Base-by-base conservation (phyloP, 108 stramenopile species). In the Phaeodactylum tricornutum region DNA sequence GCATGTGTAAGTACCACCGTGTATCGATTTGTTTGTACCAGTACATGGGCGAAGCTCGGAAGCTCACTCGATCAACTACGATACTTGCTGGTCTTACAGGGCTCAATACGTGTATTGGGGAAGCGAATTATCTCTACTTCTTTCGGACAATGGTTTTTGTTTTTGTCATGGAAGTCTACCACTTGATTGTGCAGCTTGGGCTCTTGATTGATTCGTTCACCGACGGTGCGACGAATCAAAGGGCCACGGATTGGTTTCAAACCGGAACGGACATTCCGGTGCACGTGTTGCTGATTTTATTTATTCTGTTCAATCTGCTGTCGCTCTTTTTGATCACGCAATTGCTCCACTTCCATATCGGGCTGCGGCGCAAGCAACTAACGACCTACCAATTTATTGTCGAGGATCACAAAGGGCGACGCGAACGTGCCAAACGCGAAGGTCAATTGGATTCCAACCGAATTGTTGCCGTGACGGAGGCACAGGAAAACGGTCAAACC, bases 321-420 rank as follows among this genome's bases (percentile, higher is more conserved):
- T 59, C 67, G 6, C 24, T 72, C n/a, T 43, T 64, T 33, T 47
- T 84, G 27, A 53, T 70, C 5, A 46, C 76, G 8, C 94, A 95
- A 64, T 55, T 95, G 31, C 57, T 79, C 29, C 16, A 57, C 2
- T 95, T 95, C 47, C 94, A 95, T 51, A 39, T 82, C 23, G 62
- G 60, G 28, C 57, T 95, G 31, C 64, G 70, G 39, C 49, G 52
- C 20, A 57, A 83, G 54, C 67, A 66, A 4, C 53, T 90, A n/a
- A 79, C 87, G n/a, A 95, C 94, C 3, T 95, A 92, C 50, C 64
- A 84, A 56, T 95, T 68, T 53, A 91, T 95, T 55, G 56, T 87
- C 4, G 45, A 53, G 45, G 82, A 84, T 47, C 65, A 61, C 20
- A 65, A 71, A 30, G 17, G 40, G 23, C 68, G 79, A 55, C 59